phyloP scores from a whole-genome alignment of 2,329 filamentous ascomycete species.

The Coniochaeta hoffmannii region DNA sequence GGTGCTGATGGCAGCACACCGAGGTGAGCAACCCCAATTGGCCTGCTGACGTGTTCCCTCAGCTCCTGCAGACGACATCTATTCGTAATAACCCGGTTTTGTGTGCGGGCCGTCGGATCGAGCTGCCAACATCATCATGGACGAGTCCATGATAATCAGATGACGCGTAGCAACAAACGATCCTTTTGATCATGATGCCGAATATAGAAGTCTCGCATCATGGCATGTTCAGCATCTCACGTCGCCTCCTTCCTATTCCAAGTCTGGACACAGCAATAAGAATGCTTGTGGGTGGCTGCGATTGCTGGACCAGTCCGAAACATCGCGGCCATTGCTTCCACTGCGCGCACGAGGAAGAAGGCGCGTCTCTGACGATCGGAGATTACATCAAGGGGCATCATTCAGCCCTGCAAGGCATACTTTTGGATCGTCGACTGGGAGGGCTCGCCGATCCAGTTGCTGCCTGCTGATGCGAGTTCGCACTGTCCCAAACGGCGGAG shows the following conservation, averaged over 20 bases:
- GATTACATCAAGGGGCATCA: not conserved
- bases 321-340: not conserved
- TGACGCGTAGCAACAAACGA: not conserved
- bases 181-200: not conserved
- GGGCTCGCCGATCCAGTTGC: not conserved
- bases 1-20: not conserved
- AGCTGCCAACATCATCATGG: not conserved
- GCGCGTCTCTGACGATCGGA: not conserved
- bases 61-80: not conserved
- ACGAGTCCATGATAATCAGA: not conserved
- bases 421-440: not conserved
- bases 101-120: no score
- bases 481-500: not conserved
- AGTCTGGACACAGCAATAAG: no score
- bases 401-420: slow-evolving; percentile 4
- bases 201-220: not conserved
- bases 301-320: no score
- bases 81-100: not conserved
- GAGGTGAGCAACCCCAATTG: not conserved
- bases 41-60: not conserved
- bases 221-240: not conserved
- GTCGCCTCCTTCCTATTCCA: not conserved
- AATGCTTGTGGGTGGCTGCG: no score
- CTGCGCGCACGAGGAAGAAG: not conserved
- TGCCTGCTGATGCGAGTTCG: not conserved